Evolutionary conservation across 441 rosid genomes (phyloP), one percentile per base, ranked within the genome.

Genomic region (Erysimum cheiri): DNA sequence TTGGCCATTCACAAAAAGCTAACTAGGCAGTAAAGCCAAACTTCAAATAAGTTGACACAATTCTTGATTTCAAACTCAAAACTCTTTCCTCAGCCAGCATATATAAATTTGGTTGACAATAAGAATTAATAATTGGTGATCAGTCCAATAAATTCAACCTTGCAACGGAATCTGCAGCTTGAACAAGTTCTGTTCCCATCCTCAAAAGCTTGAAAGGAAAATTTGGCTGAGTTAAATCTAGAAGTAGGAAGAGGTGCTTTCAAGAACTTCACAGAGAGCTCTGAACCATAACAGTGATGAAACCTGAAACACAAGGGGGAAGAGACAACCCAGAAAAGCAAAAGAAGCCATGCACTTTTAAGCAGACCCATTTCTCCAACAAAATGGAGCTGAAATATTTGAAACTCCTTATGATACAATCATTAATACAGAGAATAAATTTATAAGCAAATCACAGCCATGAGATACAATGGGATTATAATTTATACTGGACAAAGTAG

Each of bases 221-320:
- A 91, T 47, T 81, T 85, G 69, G 97, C 88, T 0, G 84, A 79
- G 60, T 67, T 82, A 67, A 83, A 80, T 72, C 77, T 88, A 5
- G 97, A 91, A 67, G 78, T 67, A 52, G 81, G 62, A 55, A 37
- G 80, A 62, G 98, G 98, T 76, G 85, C 72, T 82, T 80, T 81
- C 71, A 87, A 77, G 82, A 91, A 85, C 83, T 91, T 84, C n/a
- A 91, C 80, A 53, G 84, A 80, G 28, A 81, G 67, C 69, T 79
- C 82, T 64, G 75, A 69, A 69, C 71, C 78, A 70, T 48, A 75
- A 57, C 78, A 75, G 53, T 70, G n/a, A 52, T 69, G 87, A 61
- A 81, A 59, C 80, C 71, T 80, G 77, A 55, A 47, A 75, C 84
- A 83, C 5, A 49, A 73, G 61, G 73, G 66, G 64, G 71, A 67